Conservation (phyloP, 257 asterid genomes). For the Buddleja alternifolia region DNA sequence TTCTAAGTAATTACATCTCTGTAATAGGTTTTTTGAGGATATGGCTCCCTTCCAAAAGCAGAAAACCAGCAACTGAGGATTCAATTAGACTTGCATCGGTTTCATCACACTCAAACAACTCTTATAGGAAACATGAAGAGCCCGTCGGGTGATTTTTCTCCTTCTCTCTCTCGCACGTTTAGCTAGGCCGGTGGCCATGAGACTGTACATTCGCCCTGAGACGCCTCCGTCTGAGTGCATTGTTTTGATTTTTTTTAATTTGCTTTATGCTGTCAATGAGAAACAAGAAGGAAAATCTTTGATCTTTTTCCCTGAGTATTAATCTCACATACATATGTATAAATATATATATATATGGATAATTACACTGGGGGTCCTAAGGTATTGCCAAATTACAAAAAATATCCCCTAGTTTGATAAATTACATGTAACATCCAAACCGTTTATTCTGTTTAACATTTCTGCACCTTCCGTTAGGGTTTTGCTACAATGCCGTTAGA, state of each 20-base stretch:
- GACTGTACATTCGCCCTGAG: constrained; percentile 1
- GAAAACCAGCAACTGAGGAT: constrained; percentile 34
- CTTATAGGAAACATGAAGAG: neutral
- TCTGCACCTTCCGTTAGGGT: too few relatives aligned
- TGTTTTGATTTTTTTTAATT: neutral
- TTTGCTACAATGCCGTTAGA: too few relatives aligned
- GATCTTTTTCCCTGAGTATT: too few relatives aligned
- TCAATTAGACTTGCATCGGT: neutral
- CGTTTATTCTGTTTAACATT: too few relatives aligned
- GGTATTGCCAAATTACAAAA: too few relatives aligned
- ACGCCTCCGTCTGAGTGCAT: neutral
- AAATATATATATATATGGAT: too few relatives aligned
- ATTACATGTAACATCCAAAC: too few relatives aligned
- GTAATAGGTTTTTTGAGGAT: constrained; percentile 46
- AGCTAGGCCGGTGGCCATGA: neutral
- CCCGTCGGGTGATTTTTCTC: neutral
- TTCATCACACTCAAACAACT: neutral
- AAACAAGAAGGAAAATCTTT: too few relatives aligned
- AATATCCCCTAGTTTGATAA: too few relatives aligned
- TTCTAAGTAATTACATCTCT: constrained; percentile 17
- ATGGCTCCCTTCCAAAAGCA: constrained; percentile 39
- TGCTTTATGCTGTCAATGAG: neutral
- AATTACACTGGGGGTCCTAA: too few relatives aligned
- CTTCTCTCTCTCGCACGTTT: constrained; percentile 7
- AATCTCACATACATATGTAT: too few relatives aligned